Conservation (phyloP, 768 basidiomycete genomes). For the Tephrocybe sp. region DNA sequence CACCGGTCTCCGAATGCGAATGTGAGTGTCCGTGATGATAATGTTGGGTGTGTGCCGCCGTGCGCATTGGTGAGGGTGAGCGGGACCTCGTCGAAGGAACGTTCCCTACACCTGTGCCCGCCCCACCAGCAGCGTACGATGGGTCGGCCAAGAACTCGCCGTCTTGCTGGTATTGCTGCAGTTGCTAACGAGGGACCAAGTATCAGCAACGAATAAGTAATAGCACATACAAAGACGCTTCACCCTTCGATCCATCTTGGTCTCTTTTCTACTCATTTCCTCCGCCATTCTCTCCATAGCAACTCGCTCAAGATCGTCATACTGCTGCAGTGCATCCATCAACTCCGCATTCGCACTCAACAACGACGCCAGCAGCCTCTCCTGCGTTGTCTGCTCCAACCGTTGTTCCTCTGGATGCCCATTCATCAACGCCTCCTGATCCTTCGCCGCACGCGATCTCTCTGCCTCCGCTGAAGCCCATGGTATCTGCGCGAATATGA, state of each 20-base stretch:
- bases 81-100: constrained; percentile 45
- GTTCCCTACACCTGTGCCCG: constrained; percentile 19
- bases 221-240: constrained; percentile 22
- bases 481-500: constrained; percentile 83
- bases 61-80: constrained; percentile 35
- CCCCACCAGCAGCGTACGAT: constrained; percentile 8
- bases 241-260: constrained; percentile 66
- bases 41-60: constrained; percentile 10
- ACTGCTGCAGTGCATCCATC: constrained; percentile 63
- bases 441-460: constrained; percentile 49
- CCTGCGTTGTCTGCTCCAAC: constrained; percentile 62
- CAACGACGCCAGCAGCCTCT: constrained; percentile 70
- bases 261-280: constrained; percentile 70
- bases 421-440: constrained; percentile 18
- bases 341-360: constrained; percentile 76
- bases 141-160: constrained; percentile 31
- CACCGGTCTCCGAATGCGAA: constrained; percentile 13
- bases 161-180: constrained; percentile 38
- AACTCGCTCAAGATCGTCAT: constrained; percentile 76
- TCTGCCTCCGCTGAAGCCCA: constrained; percentile 89
- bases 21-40: constrained; percentile 27
- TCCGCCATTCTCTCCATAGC: constrained; percentile 64
- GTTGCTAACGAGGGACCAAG: constrained; percentile 21
- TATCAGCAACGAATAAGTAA: background rate
- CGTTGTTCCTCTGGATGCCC: constrained; percentile 30